A percentile compares a stretch with the other conserved stretches of the same genome.
phyloP scores from a whole-genome alignment of 352 stramenopile species.

The Phytophthora parvispora region DNA sequence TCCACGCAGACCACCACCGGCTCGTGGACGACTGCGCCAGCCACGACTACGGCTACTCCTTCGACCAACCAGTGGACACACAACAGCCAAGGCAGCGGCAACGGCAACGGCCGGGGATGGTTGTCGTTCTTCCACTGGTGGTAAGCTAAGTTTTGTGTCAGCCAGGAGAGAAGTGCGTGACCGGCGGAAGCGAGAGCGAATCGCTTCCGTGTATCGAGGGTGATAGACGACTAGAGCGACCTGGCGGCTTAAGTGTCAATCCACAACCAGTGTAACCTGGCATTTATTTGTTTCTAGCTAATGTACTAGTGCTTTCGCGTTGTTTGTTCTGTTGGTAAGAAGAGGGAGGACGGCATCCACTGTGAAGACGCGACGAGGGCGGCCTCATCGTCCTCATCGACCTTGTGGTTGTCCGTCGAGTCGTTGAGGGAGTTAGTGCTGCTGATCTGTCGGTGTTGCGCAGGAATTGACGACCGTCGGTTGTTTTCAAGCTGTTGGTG shows the following conservation, averaged over 20 bases:
- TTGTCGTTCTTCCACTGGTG: neutral
- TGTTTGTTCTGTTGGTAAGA: constrained; percentile 3
- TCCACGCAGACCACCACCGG: neutral
- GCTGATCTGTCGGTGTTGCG: neutral
- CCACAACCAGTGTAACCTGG: constrained; percentile 27
- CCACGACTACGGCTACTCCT: neutral
- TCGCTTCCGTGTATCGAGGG: constrained; percentile 18
- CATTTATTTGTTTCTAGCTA: constrained; percentile 28
- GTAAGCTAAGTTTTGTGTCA: constrained; percentile 9
- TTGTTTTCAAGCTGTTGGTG: constrained; percentile 50
- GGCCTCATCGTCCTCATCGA: constrained; percentile 21
- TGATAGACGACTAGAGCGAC: constrained; percentile 25
- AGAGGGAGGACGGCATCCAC: constrained; percentile 49
- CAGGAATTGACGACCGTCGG: neutral
- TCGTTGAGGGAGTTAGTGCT: constrained; percentile 7
- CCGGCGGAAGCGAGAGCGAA: constrained; percentile 27
- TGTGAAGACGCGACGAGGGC: constrained; percentile 56
- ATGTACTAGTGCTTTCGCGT: constrained; percentile 3
- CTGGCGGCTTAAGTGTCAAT: constrained; percentile 23
- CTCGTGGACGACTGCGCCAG: neutral
- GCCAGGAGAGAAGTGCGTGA: constrained; percentile 7
- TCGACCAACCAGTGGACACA: neutral
- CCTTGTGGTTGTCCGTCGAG: neutral
- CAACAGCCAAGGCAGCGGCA: neutral
- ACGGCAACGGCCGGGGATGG: neutral